These are phyloP conservation scores for Murraya koenigii DNA, from an alignment of 345 rosid genomes.

Conservation along the genomic window DNA sequence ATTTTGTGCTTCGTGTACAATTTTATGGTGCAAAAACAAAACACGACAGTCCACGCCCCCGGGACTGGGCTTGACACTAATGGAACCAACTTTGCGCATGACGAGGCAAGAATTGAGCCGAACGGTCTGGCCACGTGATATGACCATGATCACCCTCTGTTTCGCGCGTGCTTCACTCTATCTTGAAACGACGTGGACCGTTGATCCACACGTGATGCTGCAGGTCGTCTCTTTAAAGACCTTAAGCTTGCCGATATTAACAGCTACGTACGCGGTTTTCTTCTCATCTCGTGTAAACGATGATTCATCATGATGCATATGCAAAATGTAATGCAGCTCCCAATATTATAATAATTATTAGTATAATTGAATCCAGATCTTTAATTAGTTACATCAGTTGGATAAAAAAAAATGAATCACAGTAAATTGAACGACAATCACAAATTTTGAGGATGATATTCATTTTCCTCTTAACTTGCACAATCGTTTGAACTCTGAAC, in stretches of 20 bases:
- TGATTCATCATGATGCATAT: no score
- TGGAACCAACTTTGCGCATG: not conserved
- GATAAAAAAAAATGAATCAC: not conserved
- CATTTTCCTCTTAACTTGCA: not conserved
- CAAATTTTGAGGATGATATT: not conserved
- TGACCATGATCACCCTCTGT: not conserved
- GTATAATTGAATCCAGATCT: not conserved
- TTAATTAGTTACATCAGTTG: not conserved
- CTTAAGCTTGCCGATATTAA: not conserved
- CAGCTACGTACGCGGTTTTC: not conserved
- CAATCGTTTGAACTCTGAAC: not conserved
- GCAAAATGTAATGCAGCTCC: not conserved
- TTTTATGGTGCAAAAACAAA: not conserved
- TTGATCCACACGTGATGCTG: not conserved
- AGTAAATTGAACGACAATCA: not conserved
- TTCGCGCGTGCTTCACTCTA: not conserved
- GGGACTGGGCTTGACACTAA: not conserved
- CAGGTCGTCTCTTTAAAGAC: not conserved
- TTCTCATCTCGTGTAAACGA: no score
- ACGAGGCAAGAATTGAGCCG: constrained; percentile 6
- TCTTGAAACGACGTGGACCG: constrained; percentile 11
- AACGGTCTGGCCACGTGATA: constrained; percentile 8
- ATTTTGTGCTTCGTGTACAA: not conserved
- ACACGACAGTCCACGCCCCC: not conserved
- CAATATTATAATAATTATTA: not conserved